Percentiles rank a stretch among this genome's conserved stretches.
Evolutionary conservation across 2,329 filamentous ascomycete genomes (phyloP).

Genomic region (Endoconidiophora laricicola): DNA sequence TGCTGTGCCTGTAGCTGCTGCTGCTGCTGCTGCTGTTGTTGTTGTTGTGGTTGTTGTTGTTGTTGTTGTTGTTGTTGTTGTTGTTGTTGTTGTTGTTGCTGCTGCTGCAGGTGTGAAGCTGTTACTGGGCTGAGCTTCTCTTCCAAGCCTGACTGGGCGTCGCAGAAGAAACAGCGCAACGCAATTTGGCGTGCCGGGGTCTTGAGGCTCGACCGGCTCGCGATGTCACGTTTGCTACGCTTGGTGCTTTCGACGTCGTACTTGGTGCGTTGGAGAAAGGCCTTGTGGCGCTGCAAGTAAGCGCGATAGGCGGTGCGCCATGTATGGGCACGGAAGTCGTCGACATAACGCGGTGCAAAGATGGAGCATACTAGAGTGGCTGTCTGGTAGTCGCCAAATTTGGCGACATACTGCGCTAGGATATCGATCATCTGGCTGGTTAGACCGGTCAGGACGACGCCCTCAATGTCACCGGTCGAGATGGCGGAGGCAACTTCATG

Average conservation of each 20-base stretch:
- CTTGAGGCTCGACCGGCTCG: constrained; percentile 37
- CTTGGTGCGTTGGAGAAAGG: constrained; percentile 57
- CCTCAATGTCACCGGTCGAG: constrained; percentile 43
- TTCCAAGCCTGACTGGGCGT: constrained; percentile 32
- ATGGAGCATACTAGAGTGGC: constrained; percentile 59
- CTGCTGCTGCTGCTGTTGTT: no score
- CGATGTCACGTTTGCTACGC: constrained; percentile 46
- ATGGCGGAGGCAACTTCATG: constrained; percentile 46
- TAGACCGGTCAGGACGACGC: constrained; percentile 62
- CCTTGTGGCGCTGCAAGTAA: constrained; percentile 55
- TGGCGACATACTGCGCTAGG: constrained; percentile 57
- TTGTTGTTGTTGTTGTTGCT: constrained; percentile 2
- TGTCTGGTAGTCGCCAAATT: constrained; percentile 64
- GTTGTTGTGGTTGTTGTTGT: no score
- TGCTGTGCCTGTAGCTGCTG: no score
- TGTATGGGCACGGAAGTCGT: constrained; percentile 56
- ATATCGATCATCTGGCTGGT: constrained; percentile 57
- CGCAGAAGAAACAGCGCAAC: constrained; percentile 63
- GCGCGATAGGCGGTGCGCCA: constrained; percentile 60
- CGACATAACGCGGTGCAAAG: constrained; percentile 58
- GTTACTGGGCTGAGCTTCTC: constrained; percentile 11
- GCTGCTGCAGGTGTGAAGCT: constrained; percentile 14
- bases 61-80: no score
- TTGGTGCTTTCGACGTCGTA: constrained; percentile 65
- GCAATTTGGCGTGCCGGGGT: constrained; percentile 53